These are phyloP conservation scores for Carex scoparia DNA, from an alignment of 176 grass and related monocot genomes.

Conservation along the genomic window DNA sequence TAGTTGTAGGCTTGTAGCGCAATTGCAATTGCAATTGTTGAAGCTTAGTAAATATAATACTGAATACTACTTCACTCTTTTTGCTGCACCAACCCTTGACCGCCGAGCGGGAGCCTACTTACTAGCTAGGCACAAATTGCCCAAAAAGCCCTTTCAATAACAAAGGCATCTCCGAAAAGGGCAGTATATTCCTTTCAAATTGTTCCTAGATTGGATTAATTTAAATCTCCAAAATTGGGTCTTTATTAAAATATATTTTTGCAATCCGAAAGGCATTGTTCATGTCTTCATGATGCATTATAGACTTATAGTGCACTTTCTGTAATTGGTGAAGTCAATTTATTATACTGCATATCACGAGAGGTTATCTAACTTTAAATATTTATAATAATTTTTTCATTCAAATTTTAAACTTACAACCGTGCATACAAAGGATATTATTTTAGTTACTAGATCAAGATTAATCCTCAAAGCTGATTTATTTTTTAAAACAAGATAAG, in stretches of 20 bases:
- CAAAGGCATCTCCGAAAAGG: neutral
- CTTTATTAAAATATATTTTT: neutral
- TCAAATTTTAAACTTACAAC: too few relatives aligned
- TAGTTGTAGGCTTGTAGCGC: neutral
- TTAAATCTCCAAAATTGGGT: neutral
- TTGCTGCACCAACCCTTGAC: neutral
- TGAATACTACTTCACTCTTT: neutral
- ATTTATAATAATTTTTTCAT: too few relatives aligned
- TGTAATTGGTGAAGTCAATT: too few relatives aligned
- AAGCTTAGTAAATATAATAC: neutral
- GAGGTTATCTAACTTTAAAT: too few relatives aligned
- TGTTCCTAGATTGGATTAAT: neutral
- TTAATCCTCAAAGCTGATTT: too few relatives aligned
- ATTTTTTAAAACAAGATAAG: too few relatives aligned
- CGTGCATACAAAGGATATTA: too few relatives aligned
- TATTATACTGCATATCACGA: too few relatives aligned
- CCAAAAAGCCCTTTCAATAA: neutral
- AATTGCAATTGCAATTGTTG: neutral
- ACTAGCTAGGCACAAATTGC: neutral
- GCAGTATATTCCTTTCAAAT: neutral
- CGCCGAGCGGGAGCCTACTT: neutral
- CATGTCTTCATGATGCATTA: neutral
- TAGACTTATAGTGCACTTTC: neutral
- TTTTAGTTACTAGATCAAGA: too few relatives aligned
- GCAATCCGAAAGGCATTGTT: neutral